A percentile compares a stretch with the other conserved stretches of the same genome.
phyloP scores from a whole-genome alignment of 2,329 filamentous ascomycete genomes.

The Neonectria magnoliae region DNA sequence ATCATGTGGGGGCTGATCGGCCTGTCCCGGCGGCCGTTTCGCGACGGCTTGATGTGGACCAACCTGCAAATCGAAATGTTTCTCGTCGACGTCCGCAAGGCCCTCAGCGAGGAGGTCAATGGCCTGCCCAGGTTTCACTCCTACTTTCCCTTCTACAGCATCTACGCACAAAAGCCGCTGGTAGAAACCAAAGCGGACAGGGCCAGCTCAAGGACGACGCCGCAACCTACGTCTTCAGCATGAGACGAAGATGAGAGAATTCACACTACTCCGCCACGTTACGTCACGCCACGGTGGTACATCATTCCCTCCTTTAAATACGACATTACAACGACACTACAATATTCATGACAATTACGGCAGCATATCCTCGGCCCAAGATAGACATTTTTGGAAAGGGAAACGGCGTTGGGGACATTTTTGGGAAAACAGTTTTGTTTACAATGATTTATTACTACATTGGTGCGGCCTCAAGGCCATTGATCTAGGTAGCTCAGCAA shows the following conservation, averaged over 20 bases:
- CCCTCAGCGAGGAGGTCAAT: slow-evolving; percentile 48
- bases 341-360: slow-evolving; percentile 13
- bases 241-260: background rate
- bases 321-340: background rate
- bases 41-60: slow-evolving; percentile 54
- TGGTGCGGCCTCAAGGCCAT: background rate
- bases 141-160: slow-evolving; percentile 53
- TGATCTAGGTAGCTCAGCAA: background rate
- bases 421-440: background rate
- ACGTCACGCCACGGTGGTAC: background rate
- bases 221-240: background rate
- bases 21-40: slow-evolving; percentile 51
- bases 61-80: slow-evolving; percentile 55
- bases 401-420: slow-evolving; percentile 1
- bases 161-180: slow-evolving; percentile 52
- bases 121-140: slow-evolving; percentile 50
- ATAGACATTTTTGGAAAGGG: slow-evolving; percentile 4
- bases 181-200: background rate
- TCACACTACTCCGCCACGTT: background rate
- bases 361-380: slow-evolving; percentile 8
- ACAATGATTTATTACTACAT: background rate
- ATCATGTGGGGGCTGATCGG: slow-evolving; percentile 54
- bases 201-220: background rate
- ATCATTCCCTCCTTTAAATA: background rate
- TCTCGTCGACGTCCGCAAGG: slow-evolving; percentile 53